Evolutionary conservation across 345 rosid genomes (phyloP).

Genomic region (Boechera divaricarpa): DNA sequence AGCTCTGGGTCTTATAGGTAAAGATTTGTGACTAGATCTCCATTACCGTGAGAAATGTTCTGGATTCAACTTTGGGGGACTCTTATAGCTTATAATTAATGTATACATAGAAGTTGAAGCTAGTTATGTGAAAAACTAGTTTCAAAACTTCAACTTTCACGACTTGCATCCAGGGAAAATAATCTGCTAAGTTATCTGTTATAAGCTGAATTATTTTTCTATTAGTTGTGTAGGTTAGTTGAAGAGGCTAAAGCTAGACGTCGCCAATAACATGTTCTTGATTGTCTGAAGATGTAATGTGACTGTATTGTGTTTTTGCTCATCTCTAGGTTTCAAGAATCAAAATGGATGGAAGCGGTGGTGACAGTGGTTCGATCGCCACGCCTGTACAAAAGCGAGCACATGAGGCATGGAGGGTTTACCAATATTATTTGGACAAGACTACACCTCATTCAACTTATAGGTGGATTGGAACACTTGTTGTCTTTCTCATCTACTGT

Average conservation of each 20-base stretch:
- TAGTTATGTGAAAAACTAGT: not conserved
- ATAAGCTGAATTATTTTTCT: not conserved
- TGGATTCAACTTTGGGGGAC: not conserved
- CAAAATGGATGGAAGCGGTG: conserved; percentile 81
- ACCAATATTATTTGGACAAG: conserved; percentile 90
- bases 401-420: conserved; percentile 73
- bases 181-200: too few relatives aligned
- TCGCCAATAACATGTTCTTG: not conserved
- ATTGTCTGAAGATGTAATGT: conserved; percentile 20
- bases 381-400: conserved; percentile 72
- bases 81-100: not conserved
- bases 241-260: not conserved
- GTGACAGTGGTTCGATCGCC: conserved; percentile 54
- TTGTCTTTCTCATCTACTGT: conserved; percentile 57
- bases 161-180: too few relatives aligned
- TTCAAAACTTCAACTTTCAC: not conserved
- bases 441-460: conserved; percentile 74
- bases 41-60: not conserved
- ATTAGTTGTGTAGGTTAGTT: not conserved
- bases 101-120: not conserved
- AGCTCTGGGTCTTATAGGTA: not conserved
- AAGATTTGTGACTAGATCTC: not conserved
- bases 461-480: conserved; percentile 88
- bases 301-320: not conserved
- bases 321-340: conserved; percentile 47